phyloP scores from a whole-genome alignment of 805 yeast genomes.

The Pichia sporocuriosa region DNA sequence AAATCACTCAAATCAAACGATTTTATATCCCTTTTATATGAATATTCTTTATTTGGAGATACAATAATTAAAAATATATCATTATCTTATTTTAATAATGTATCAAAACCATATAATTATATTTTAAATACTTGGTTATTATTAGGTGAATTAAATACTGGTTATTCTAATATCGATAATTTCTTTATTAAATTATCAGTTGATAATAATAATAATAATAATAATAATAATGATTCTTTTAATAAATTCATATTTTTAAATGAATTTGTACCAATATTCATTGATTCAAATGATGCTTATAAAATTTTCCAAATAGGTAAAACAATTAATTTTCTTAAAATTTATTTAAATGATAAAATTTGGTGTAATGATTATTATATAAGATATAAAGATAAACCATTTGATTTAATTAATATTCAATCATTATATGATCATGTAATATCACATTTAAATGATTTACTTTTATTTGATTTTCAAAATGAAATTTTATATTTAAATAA shows the following conservation, averaged over 20 bases:
- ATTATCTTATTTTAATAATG: constrained; percentile 35
- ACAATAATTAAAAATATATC: constrained; percentile 39
- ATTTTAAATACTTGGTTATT: constrained; percentile 61
- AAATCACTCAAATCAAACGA: constrained; percentile 36
- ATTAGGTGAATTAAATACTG: constrained; percentile 46
- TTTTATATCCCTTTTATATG: constrained; percentile 46
- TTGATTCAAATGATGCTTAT: constrained; percentile 35
- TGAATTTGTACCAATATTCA: too few species aligned
- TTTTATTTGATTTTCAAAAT: constrained; percentile 42
- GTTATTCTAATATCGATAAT: constrained; percentile 39
- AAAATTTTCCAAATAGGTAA: constrained; percentile 66
- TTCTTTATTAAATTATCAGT: constrained; percentile 49
- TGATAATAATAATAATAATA: too few species aligned
- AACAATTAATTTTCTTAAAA: constrained; percentile 40
- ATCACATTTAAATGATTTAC: constrained; percentile 38
- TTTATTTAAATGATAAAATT: constrained; percentile 4
- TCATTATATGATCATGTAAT: constrained; percentile 39
- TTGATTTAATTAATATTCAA: constrained; percentile 27
- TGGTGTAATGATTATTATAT: constrained; percentile 9
- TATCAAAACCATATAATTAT: constrained; percentile 54
- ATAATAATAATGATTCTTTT: not conserved
- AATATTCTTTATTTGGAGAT: constrained; percentile 61
- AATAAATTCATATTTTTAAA: too few species aligned
- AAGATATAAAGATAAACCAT: constrained; percentile 26
- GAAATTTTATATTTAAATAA: constrained; percentile 60